A percentile compares a stretch with the other conserved stretches of the same genome.
These are phyloP conservation scores for Quillaja saponaria DNA, from an alignment of 306 rosid genomes.

Conservation along the genomic window DNA sequence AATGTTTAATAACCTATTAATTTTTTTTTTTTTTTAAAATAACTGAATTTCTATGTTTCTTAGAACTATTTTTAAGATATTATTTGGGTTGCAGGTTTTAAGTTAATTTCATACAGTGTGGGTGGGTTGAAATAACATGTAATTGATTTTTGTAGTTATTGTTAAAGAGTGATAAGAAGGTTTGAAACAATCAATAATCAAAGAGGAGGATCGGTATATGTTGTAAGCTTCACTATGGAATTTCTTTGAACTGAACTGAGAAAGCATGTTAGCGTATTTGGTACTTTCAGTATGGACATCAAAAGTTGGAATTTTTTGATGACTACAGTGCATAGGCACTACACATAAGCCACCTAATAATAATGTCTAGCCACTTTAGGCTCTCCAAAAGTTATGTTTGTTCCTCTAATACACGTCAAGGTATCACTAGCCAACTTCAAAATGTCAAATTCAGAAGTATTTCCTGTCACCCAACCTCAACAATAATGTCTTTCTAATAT, in stretches of 20 bases:
- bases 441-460: neutral
- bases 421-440: no score
- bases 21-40: neutral
- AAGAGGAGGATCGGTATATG: slow-evolving; percentile 1
- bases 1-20: neutral
- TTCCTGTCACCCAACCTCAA: neutral
- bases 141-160: no score
- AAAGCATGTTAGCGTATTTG: neutral
- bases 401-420: no score
- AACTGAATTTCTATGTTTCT: neutral
- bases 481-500: no score
- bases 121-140: no score
- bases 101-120: no score
- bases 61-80: neutral
- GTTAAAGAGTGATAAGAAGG: no score
- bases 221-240: neutral
- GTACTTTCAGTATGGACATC: neutral
- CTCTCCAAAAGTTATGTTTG: no score
- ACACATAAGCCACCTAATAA: neutral
- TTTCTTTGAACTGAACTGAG: neutral
- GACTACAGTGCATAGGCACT: neutral
- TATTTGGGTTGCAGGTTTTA: neutral
- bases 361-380: no score
- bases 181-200: neutral
- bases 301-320: neutral